A percentile compares a stretch with the other conserved stretches of the same genome.
These are phyloP conservation scores for maize (Zea mays) DNA, from an alignment of 176 grass and related monocot species.

Conservation along the genomic window Zm-B73-REFERENCE-NAM-5.0 NC_050103.1:148596501-148597000, in stretches of 20 bases:
- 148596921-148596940: slow-evolving; percentile 30
- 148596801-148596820: slow-evolving; percentile 41
- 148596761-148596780: slow-evolving; percentile 86
- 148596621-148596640: slow-evolving; percentile 37
- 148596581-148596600: slow-evolving; percentile 97
- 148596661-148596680: slow-evolving; percentile 25
- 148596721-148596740: slow-evolving; percentile 82
- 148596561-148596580: slow-evolving; percentile 96
- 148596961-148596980: slow-evolving; percentile 67
- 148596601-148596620: slow-evolving; percentile 68
- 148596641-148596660: slow-evolving; percentile 29
- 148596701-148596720: slow-evolving; percentile 71
- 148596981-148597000: slow-evolving; percentile 60
- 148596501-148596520: slow-evolving; percentile 65
- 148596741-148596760: slow-evolving; percentile 88
- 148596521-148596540: slow-evolving; percentile 57
- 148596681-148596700: slow-evolving; percentile 26
- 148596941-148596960: slow-evolving; percentile 54
- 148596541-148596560: slow-evolving; percentile 71
- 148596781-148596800: slow-evolving; percentile 69
- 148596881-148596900: slow-evolving; percentile 41
- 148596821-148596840: slow-evolving; percentile 23
- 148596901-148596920: slow-evolving; percentile 96
- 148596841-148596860: background rate
- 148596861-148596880: slow-evolving; percentile 25